Percentiles rank a stretch among this genome's conserved stretches.
Conservation (phyloP, 768 basidiomycete species). For the Boletus reticulatus region DNA sequence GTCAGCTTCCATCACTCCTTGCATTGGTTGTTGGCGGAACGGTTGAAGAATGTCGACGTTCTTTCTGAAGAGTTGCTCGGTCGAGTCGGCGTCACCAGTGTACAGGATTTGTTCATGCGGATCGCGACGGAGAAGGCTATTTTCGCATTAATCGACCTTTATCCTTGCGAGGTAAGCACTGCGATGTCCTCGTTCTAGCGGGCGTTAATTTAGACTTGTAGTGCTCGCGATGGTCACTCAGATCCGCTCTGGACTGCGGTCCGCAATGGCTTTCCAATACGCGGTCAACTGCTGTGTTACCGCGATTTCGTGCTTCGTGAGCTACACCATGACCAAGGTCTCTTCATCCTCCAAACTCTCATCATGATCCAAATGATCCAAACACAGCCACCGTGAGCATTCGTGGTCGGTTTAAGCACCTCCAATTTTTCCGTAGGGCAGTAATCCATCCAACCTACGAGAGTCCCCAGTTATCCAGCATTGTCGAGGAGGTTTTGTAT, state of each 20-base stretch:
- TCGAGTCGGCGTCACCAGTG: constrained; percentile 49
- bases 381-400: constrained; percentile 79
- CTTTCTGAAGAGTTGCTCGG: constrained; percentile 54
- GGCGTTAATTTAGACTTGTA: constrained; percentile 26
- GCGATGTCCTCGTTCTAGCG: neutral
- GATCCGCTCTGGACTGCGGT: constrained; percentile 94
- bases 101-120: constrained; percentile 60
- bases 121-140: constrained; percentile 66
- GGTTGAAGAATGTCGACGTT: constrained; percentile 79
- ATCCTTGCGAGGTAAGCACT: constrained; percentile 74
- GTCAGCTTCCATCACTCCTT: constrained; percentile 93
- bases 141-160: constrained; percentile 81
- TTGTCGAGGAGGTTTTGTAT: constrained; percentile 92
- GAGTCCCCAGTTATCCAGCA: constrained; percentile 64
- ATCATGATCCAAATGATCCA: constrained; percentile 76
- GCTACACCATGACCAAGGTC: constrained; percentile 93
- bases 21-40: constrained; percentile 86
- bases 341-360: constrained; percentile 87
- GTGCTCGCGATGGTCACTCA: constrained; percentile 92
- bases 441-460: constrained; percentile 60
- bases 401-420: constrained; percentile 85
- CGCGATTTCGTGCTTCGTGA: constrained; percentile 97
- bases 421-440: constrained; percentile 73
- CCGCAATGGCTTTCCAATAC: constrained; percentile 93
- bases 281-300: constrained; percentile 93